Evolutionary conservation across 768 basidiomycete genomes (phyloP).

Genomic region (Pleurotus pulmonarius): DNA sequence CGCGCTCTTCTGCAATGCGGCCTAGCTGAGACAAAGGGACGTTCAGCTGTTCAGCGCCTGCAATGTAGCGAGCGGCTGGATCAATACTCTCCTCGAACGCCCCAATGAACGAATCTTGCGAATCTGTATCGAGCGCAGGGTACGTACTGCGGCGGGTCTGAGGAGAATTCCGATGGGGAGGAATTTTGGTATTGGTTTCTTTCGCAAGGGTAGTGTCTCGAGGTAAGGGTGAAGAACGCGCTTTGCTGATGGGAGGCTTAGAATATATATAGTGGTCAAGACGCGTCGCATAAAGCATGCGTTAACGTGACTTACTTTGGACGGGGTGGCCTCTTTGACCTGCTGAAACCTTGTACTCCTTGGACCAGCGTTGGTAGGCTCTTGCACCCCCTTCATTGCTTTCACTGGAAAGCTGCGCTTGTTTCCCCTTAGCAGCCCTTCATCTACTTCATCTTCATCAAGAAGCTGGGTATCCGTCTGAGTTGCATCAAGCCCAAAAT

Average conservation of each 20-base stretch:
- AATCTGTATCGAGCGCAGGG: conserved; percentile 19
- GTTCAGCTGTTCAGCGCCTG: conserved; percentile 34
- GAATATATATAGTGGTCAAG: conserved; percentile 13
- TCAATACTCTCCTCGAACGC: conserved; percentile 41
- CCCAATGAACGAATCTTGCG: conserved; percentile 64
- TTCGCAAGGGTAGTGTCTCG: conserved; percentile 10
- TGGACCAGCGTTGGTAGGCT: background rate
- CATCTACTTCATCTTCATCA: conserved; percentile 26
- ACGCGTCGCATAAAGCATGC: background rate
- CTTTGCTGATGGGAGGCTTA: conserved; percentile 23
- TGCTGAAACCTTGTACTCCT: background rate
- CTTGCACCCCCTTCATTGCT: background rate
- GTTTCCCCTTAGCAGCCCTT: conserved; percentile 56
- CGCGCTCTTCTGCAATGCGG: conserved; percentile 20
- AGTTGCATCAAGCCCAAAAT: conserved; percentile 52
- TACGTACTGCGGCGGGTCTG: conserved; percentile 13
- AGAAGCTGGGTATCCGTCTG: conserved; percentile 48
- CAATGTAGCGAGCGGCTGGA: background rate
- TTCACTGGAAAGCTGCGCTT: conserved; percentile 16
- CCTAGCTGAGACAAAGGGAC: conserved; percentile 58
- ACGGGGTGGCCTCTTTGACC: background rate
- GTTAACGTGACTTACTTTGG: background rate
- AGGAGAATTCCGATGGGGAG: conserved; percentile 10
- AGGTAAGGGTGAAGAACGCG: conserved; percentile 31
- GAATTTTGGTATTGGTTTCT: conserved; percentile 12